Base-by-base conservation (phyloP, 164 flowering plant species). In the Aristolochia contorta region DNA sequence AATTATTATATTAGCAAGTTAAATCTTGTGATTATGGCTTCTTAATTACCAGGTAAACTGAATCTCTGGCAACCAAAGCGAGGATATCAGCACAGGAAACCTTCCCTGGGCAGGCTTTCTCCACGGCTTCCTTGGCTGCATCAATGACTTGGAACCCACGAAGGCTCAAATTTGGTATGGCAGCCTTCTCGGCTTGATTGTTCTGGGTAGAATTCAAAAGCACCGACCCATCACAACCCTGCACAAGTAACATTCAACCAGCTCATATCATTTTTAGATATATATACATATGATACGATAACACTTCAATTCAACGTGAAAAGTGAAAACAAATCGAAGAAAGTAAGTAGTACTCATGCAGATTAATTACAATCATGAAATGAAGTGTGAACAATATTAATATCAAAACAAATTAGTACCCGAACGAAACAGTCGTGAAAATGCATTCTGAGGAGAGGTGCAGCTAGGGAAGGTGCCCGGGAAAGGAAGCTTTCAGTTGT, bases 201-300 rank as follows among this genome's bases (percentile, higher is more conserved):
- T 19, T 61, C 43, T 37, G 43, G 43, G 43, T 37, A 37, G 43
- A 37, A 47, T 82, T 74, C 48, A 86, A n/a, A 1, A 86, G 78
- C 52, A 86, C 70, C 0, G 93, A 86, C 0, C 79, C 93, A 54
- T 85, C 92, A 57, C 92, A 86, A 0, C 89, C 92, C 87, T 84
- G 75, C 53, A 62, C 12, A 59, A 16, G 33, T 27, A 52, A 27
- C 7, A n/a, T n/a, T n/a, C n/a, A n/a, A n/a, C n/a, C n/a, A n/a
- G n/a, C n/a, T n/a, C n/a, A n/a, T n/a, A n/a, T n/a, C n/a, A n/a
- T n/a, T n/a, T n/a, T n/a, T n/a, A n/a, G n/a, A n/a, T n/a, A n/a
- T n/a, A n/a, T n/a, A n/a, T n/a, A n/a, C n/a, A n/a, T n/a, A n/a
- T n/a, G n/a, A n/a, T n/a, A n/a, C n/a, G n/a, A n/a, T n/a, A n/a